These are phyloP conservation scores for Neurospora intermedia DNA, from an alignment of 495 filamentous ascomycete species.

Conservation along the genomic window DNA sequence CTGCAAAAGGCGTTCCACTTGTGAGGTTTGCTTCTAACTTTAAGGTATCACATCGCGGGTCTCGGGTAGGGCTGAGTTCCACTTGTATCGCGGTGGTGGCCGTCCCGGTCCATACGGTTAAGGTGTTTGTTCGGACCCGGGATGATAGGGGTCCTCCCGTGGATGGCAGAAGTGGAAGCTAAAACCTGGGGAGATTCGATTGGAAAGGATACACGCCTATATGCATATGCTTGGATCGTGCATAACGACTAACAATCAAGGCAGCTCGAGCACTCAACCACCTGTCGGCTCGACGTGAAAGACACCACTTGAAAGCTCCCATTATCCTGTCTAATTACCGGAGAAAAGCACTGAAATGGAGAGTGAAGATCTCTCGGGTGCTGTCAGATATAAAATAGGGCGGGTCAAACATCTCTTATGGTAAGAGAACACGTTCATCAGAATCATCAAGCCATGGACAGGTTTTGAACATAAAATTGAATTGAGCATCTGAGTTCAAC, in stretches of 20 bases:
- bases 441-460: no score
- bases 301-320: background rate
- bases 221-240: background rate
- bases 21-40: background rate
- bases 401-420: no score
- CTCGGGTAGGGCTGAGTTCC: background rate
- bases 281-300: background rate
- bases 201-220: background rate
- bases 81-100: background rate
- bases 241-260: background rate
- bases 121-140: background rate
- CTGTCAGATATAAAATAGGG: no score
- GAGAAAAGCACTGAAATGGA: background rate
- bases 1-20: background rate
- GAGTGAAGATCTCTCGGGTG: background rate
- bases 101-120: background rate
- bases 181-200: background rate
- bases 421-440: no score
- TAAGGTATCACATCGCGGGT: background rate
- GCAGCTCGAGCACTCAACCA: background rate
- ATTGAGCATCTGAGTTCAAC: background rate
- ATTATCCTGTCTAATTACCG: background rate
- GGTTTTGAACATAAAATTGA: no score
- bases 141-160: background rate
- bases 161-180: background rate